Evolutionary conservation across 371 early-diverging fungal species (phyloP).

Genomic region (Mucor sp.): DNA sequence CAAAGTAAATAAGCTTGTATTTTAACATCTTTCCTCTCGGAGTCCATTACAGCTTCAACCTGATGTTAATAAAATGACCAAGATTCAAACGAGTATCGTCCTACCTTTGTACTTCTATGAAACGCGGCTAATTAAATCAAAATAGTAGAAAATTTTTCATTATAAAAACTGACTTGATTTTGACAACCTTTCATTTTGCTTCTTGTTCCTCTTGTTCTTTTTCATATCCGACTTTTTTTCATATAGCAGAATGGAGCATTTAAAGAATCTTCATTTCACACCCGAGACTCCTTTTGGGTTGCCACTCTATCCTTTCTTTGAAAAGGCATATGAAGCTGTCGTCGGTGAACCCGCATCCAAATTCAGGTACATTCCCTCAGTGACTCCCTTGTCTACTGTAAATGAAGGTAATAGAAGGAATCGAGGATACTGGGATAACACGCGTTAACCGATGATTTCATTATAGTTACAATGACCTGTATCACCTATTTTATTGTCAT

Average conservation of each 20-base stretch:
- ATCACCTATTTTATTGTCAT: constrained; percentile 69
- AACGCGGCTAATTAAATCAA: neutral
- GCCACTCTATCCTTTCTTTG: constrained; percentile 54
- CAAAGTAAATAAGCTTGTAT: neutral
- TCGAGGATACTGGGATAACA: neutral
- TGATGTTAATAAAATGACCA: constrained; percentile 6
- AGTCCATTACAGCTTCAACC: neutral
- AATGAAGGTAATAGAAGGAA: constrained; percentile 37
- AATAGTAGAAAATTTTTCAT: neutral
- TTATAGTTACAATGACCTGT: constrained; percentile 51
- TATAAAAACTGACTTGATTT: neutral
- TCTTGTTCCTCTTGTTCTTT: constrained; percentile 5
- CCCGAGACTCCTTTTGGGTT: constrained; percentile 60
- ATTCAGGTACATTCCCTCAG: constrained; percentile 61
- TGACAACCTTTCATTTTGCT: neutral
- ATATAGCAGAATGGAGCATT: constrained; percentile 15
- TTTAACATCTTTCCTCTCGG: neutral
- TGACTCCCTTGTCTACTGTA: constrained; percentile 70
- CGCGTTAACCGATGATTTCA: neutral
- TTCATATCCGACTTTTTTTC: neutral
- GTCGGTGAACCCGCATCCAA: constrained; percentile 48
- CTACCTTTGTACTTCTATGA: neutral
- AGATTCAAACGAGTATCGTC: constrained; percentile 7
- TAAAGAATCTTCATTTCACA: constrained; percentile 47
- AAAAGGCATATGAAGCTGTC: constrained; percentile 45